These are phyloP conservation scores for Rhinocladiella mackenziei DNA, from an alignment of 2,329 filamentous ascomycete genomes.

Conservation along the genomic window DNA sequence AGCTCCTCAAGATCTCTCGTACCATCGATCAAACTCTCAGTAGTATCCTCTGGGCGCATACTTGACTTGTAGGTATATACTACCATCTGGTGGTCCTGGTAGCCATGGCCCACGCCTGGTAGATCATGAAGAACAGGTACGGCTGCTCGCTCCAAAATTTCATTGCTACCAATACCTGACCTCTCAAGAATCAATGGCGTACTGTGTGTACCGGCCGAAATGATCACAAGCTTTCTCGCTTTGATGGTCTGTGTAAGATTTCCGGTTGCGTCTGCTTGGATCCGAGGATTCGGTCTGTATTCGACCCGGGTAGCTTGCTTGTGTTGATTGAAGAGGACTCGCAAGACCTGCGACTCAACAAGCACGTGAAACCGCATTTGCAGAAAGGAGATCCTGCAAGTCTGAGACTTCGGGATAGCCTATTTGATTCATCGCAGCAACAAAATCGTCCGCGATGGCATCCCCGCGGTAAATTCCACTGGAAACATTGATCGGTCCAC, in stretches of 20 bases:
- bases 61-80: conserved; percentile 51
- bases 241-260: conserved; percentile 46
- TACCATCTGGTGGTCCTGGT: conserved; percentile 54
- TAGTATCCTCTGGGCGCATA: conserved; percentile 46
- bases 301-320: conserved; percentile 58
- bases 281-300: conserved; percentile 48
- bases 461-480: conserved; percentile 40
- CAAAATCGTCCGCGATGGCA: conserved; percentile 44
- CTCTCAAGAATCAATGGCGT: conserved; percentile 58
- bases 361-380: conserved; percentile 55
- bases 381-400: conserved; percentile 47
- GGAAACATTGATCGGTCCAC: conserved; percentile 55
- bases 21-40: conserved; percentile 53
- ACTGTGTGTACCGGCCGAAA: conserved; percentile 55
- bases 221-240: conserved; percentile 53
- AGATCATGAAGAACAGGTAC: conserved; percentile 44
- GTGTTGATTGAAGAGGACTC: conserved; percentile 52
- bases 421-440: conserved; percentile 45
- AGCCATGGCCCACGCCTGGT: conserved; percentile 46
- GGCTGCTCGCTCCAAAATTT: conserved; percentile 40
- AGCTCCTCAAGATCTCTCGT: conserved; percentile 40
- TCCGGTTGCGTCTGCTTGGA: conserved; percentile 38
- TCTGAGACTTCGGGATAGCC: conserved; percentile 54
- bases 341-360: conserved; percentile 53
- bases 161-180: conserved; percentile 54